These are phyloP conservation scores for Cryptococcus sp. DNA, from an alignment of 1,284 basidiomycete genomes.

Conservation along the genomic window DNA sequence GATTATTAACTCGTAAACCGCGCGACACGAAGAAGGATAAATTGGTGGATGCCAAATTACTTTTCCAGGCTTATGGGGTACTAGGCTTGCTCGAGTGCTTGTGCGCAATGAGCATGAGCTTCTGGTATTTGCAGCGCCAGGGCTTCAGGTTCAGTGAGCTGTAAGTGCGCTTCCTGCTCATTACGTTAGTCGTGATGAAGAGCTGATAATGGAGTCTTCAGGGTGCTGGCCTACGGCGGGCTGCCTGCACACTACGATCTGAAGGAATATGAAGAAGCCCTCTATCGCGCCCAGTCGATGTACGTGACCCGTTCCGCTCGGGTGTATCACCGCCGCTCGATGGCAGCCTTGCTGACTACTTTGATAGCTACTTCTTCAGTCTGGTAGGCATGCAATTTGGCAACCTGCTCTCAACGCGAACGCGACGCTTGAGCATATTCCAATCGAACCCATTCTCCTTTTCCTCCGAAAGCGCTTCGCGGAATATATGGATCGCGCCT, in stretches of 20 bases:
- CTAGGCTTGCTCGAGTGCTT: slow-evolving; percentile 62
- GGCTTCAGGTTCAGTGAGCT: slow-evolving; percentile 63
- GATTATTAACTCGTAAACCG: slow-evolving; percentile 64
- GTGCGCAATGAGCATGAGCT: slow-evolving; percentile 58
- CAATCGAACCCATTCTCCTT: slow-evolving; percentile 55
- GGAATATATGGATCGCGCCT: slow-evolving; percentile 57
- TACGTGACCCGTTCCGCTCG: slow-evolving; percentile 49
- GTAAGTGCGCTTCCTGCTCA: slow-evolving; percentile 12
- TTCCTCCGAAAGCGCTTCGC: slow-evolving; percentile 27
- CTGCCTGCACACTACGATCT: slow-evolving; percentile 47
- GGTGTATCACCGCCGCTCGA: too few species aligned
- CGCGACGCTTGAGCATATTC: slow-evolving; percentile 59
- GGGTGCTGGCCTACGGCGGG: slow-evolving; percentile 59
- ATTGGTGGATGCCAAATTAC: slow-evolving; percentile 58
- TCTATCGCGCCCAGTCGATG: slow-evolving; percentile 57
- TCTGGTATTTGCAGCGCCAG: slow-evolving; percentile 58
- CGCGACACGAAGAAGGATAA: slow-evolving; percentile 62
- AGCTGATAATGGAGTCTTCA: slow-evolving; percentile 1
- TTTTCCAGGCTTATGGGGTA: slow-evolving; percentile 68
- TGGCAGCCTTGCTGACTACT: neutral
- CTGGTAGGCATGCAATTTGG: slow-evolving; percentile 71
- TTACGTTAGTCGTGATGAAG: too few species aligned
- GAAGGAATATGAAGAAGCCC: slow-evolving; percentile 52
- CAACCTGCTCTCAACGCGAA: slow-evolving; percentile 60
- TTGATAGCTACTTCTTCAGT: slow-evolving; percentile 60